These are phyloP conservation scores for Dothideomycetidae sp. DNA, from an alignment of 2,329 filamentous ascomycete species.

Conservation along the genomic window DNA sequence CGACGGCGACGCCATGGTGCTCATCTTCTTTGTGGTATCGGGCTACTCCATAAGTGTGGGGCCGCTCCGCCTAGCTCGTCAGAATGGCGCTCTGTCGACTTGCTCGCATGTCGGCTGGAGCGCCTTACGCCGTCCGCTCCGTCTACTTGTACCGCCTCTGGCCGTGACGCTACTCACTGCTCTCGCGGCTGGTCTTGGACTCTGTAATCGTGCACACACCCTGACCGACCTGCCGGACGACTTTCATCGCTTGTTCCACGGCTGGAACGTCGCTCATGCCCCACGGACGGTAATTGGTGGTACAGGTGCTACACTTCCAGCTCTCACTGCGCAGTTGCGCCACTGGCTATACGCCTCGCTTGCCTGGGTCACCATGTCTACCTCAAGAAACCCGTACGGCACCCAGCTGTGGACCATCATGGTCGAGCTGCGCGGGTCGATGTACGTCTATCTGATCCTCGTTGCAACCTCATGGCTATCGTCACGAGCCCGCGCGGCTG, in stretches of 20 bases:
- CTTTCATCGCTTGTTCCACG: conserved; percentile 9
- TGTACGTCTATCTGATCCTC: conserved; percentile 42
- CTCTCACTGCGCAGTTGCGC: conserved; percentile 14
- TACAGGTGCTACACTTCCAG: too few relatives aligned
- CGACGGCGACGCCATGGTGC: conserved; percentile 43
- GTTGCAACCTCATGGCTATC: conserved; percentile 23
- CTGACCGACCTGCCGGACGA: conserved; percentile 1
- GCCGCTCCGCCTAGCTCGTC: conserved; percentile 16
- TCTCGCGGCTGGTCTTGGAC: conserved; percentile 3
- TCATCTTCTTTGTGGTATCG: conserved; percentile 47
- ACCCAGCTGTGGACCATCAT: conserved; percentile 50
- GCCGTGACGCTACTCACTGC: conserved; percentile 13
- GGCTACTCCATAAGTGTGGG: conserved; percentile 44
- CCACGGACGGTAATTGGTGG: conserved; percentile 8
- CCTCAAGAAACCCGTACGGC: too few relatives aligned
- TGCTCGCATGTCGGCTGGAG: too few relatives aligned
- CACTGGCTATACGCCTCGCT: conserved; percentile 27
- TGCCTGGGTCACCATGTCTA: conserved; percentile 16
- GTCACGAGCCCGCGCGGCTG: conserved; percentile 26
- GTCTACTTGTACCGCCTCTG: conserved; percentile 14
- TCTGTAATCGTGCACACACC: conserved; percentile 1
- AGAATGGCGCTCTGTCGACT: too few relatives aligned
- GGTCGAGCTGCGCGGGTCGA: conserved; percentile 44
- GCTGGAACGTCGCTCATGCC: conserved; percentile 13
- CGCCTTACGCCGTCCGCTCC: conserved; percentile 14